Base-by-base conservation (phyloP, 2,329 filamentous ascomycete genomes). In the Fonsecaea nubica region DNA sequence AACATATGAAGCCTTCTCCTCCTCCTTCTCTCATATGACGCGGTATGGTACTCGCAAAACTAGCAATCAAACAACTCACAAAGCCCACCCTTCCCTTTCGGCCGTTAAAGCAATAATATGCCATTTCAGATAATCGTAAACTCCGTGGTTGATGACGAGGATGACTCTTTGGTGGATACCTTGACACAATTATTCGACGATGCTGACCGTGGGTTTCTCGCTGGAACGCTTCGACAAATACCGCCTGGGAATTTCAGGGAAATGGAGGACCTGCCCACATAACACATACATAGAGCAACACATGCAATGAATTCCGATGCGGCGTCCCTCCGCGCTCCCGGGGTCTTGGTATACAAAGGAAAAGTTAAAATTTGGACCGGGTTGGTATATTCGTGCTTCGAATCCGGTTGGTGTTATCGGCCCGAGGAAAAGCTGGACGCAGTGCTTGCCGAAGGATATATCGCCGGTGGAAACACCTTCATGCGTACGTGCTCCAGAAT, bases 401-500 rank as follows among this genome's bases (percentile, higher is more conserved):
- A 36, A 12, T 48, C 25, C 3, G 15, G 36, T 32, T 2, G 57
- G 45, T 25, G 38, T 53, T 45, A 66, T 61, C 69, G 69, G 57
- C 57, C 68, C 42, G 66, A 69, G 55, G 63, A 68, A 54, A 68
- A 65, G 45, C 67, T 69, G 40, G 69, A 45, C 18, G 54, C 61
- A 36, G 65, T 70, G 32, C 50, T 64, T 2, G 59, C 45, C 15
- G 63, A 36, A 42, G 67, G 58, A 21, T 66, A 66, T 8, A 30
- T 58, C 32, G 63, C 8, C 10, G 65, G 25, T 3, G 68, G 66
- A 60, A 82, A 81, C 15, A 81, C 77, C 64, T 78, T 79, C 12
- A 74, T 71, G 35, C 81, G 79, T 58, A 85, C 83, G 59, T 84
- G 81, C 50, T 81, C 79, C 13, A 97, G 83, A 65, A 97, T 95